Evolutionary conservation across 2,329 filamentous ascomycete genomes (phyloP).

Genomic region (Madurella mycetomatis): DNA sequence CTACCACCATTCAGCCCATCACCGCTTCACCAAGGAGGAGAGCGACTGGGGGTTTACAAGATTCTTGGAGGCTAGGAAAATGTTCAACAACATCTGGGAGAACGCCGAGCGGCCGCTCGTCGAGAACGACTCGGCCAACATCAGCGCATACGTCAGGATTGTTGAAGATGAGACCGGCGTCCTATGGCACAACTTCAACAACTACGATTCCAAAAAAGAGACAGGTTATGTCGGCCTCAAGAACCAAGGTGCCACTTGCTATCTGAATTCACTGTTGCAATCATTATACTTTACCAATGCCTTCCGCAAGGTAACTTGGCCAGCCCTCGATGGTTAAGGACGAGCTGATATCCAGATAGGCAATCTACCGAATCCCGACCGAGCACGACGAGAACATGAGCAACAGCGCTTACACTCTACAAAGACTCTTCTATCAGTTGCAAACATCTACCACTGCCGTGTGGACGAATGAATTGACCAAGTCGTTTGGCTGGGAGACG

Average conservation of each 20-base stretch:
- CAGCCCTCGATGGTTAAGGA: neutral
- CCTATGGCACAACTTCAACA: conserved; percentile 84
- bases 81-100: conserved; percentile 78
- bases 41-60: conserved; percentile 99
- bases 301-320: conserved; percentile 71
- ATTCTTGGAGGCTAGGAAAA: conserved; percentile 80
- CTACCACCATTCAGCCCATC: conserved; percentile 77
- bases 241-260: conserved; percentile 93
- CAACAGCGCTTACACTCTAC: conserved; percentile 90
- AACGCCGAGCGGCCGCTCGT: conserved; percentile 64
- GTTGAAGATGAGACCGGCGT: conserved; percentile 86
- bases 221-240: conserved; percentile 95
- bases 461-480: conserved; percentile 86
- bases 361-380: conserved; percentile 95
- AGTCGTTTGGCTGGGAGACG: conserved; percentile 97
- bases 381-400: conserved; percentile 72
- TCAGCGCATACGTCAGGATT: conserved; percentile 77
- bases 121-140: conserved; percentile 71
- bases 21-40: conserved; percentile 93
- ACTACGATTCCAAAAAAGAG: conserved; percentile 99
- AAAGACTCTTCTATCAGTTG: conserved; percentile 89
- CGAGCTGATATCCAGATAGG: conserved; percentile 44
- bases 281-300: conserved; percentile 85
- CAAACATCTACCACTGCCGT: conserved; percentile 83
- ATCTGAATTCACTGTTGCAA: conserved; percentile 78